These are phyloP conservation scores for Posidonia australis DNA, from an alignment of 106 monocot genomes.

Conservation along the genomic window DNA sequence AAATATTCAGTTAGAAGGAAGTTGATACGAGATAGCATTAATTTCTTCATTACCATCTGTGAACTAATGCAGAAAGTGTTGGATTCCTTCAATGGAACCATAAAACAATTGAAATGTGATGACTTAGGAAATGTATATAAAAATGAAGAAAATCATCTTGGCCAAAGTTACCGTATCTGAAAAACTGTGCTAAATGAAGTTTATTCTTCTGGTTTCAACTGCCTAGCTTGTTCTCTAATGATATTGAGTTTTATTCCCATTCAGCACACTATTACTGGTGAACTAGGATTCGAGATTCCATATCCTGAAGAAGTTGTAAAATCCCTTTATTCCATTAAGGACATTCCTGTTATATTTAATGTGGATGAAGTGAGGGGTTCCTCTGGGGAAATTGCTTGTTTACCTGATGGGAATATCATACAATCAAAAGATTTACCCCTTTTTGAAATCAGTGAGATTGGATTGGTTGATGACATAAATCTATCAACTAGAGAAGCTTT, in stretches of 20 bases:
- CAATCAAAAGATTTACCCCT: constrained; percentile 21
- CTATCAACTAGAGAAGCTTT: constrained; percentile 21
- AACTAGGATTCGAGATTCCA: constrained; percentile 25
- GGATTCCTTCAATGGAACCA: too few relatives aligned
- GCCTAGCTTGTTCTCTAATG: background rate
- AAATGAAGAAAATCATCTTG: too few relatives aligned
- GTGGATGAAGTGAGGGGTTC: constrained; percentile 1
- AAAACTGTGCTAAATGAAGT: background rate
- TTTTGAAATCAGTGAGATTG: constrained; percentile 51
- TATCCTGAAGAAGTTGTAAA: constrained; percentile 34
- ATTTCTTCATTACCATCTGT: too few relatives aligned
- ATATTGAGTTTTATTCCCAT: background rate
- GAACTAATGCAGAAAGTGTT: too few relatives aligned
- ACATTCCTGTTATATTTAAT: constrained; percentile 17
- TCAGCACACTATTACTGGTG: constrained; percentile 39
- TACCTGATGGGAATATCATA: constrained; percentile 6
- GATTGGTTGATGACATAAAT: constrained; percentile 27
- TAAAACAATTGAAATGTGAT: too few relatives aligned
- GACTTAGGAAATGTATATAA: too few relatives aligned
- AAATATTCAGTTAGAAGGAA: too few relatives aligned
- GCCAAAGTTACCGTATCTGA: background rate
- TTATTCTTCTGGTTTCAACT: background rate
- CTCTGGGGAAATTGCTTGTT: constrained; percentile 17
- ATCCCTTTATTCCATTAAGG: constrained; percentile 38
- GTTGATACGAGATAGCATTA: too few relatives aligned